These are phyloP conservation scores for Suillus placidus DNA, from an alignment of 768 basidiomycete species.

Conservation along the genomic window DNA sequence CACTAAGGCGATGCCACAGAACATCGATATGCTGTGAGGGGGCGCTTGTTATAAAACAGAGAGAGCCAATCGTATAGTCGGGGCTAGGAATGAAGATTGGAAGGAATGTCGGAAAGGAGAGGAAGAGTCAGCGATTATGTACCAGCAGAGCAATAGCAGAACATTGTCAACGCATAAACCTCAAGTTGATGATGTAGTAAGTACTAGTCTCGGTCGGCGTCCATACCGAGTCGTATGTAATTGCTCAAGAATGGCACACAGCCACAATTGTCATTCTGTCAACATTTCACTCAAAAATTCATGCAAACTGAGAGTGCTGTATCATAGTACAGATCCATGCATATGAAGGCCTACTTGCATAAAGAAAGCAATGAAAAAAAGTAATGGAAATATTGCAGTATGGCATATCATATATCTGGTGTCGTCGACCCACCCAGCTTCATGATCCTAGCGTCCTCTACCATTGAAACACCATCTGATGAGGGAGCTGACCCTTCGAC, in stretches of 20 bases:
- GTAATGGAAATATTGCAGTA: conserved; percentile 21
- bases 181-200: conserved; percentile 6
- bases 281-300: conserved; percentile 1
- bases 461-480: conserved; percentile 86
- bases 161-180: not conserved
- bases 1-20: conserved; percentile 1
- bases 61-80: too few species aligned
- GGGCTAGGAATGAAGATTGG: not conserved
- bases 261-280: not conserved
- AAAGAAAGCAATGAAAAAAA: conserved; percentile 18
- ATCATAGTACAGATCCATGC: conserved; percentile 13
- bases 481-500: conserved; percentile 96
- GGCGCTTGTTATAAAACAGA: not conserved
- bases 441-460: conserved; percentile 21
- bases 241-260: not conserved
- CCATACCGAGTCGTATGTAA: not conserved
- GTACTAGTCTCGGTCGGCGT: not conserved
- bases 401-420: conserved; percentile 29
- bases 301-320: conserved; percentile 8
- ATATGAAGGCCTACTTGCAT: conserved; percentile 17
- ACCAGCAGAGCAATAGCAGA: not conserved
- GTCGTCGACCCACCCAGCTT: conserved; percentile 17
- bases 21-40: not conserved
- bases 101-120: conserved; percentile 9
- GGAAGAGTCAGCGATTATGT: conserved; percentile 1